Evolutionary conservation across 169 alveolate genomes (phyloP).

Genomic region (Babesia bovis): DNA sequence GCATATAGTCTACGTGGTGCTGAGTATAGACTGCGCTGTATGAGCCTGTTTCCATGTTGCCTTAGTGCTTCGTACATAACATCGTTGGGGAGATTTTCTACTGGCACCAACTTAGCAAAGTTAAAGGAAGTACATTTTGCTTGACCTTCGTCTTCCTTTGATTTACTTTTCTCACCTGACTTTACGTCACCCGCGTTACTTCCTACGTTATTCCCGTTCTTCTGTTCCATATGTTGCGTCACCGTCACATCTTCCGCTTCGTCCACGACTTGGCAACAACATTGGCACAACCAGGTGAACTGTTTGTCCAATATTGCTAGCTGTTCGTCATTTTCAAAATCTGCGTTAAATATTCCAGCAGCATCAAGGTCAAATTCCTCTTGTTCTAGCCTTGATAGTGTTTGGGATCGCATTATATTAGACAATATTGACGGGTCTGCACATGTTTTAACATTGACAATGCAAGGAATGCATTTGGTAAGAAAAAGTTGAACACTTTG

Average conservation of each 20-base stretch:
- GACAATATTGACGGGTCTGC: conserved; percentile 40
- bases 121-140: not conserved
- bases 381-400: conserved; percentile 52
- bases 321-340: conserved; percentile 10
- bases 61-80: conserved; percentile 65
- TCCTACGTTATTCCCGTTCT: not conserved
- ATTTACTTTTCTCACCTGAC: not conserved
- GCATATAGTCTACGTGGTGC: conserved; percentile 19
- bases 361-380: conserved; percentile 44
- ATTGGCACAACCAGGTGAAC: conserved; percentile 57
- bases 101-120: conserved; percentile 4
- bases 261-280: conserved; percentile 33
- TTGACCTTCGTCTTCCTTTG: not conserved
- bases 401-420: conserved; percentile 27
- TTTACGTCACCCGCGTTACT: not conserved
- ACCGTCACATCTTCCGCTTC: conserved; percentile 3
- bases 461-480: too few relatives aligned
- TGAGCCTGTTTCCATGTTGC: conserved; percentile 62
- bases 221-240: conserved; percentile 1
- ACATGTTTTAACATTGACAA: not conserved
- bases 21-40: conserved; percentile 57
- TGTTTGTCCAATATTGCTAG: conserved; percentile 40
- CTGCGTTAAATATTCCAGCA: conserved; percentile 15
- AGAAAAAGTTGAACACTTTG: too few relatives aligned
- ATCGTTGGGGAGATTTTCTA: conserved; percentile 55